Evolutionary conservation across 176 grass and related monocot species (phyloP), one percentile per base, ranked within the genome.

Genomic region (Microstegium vimineum): DNA sequence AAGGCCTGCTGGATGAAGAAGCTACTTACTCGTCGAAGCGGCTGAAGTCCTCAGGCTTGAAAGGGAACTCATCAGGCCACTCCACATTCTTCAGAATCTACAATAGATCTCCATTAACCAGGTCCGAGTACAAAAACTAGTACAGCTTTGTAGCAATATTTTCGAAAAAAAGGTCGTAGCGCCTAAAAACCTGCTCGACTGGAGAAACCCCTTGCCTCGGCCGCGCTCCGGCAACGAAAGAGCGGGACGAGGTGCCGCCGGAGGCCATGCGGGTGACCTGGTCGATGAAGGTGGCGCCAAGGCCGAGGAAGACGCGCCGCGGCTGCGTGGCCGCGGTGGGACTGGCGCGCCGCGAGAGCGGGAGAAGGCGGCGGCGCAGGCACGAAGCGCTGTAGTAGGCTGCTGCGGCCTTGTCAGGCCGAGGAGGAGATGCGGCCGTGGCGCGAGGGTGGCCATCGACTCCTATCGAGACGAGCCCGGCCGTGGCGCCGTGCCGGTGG

Each of bases 1-100:
- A 42, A 74, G 15, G 23, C 4, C 14, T 81, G 76, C 8, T 66
- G n/a, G 9, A 22, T 59, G 23, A 60, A 26, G 70, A 20, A 69
- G 33, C 43, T 60, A 82, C 79, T 74, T 86, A 98, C 92, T 98
- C 90, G n/a, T 98, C 95, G 62, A 98, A 94, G 62, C 92, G 95
- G 82, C 82, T 90, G 75, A 98, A 94, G 73, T 98, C 95, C 67
- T 98, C 95, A 32, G 91, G 81, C 79, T 98, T 98, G 88, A 98
- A 98, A 45, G 95, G 95, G 71, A 94, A 94, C 61, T 91, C 82
- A 17, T 98, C 92, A 2, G 92, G 95, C 95, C 95, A 98, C 75
- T 91, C 84, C n/a, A 94, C 90, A 66, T 86, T 82, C 88, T 94
- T 94, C 82, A 98, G 40, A 91, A 98, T 87, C 95, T 98, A 80